phyloP scores from a whole-genome alignment of 2,329 filamentous ascomycete genomes.

The Teratosphaeriaceae sp. region DNA sequence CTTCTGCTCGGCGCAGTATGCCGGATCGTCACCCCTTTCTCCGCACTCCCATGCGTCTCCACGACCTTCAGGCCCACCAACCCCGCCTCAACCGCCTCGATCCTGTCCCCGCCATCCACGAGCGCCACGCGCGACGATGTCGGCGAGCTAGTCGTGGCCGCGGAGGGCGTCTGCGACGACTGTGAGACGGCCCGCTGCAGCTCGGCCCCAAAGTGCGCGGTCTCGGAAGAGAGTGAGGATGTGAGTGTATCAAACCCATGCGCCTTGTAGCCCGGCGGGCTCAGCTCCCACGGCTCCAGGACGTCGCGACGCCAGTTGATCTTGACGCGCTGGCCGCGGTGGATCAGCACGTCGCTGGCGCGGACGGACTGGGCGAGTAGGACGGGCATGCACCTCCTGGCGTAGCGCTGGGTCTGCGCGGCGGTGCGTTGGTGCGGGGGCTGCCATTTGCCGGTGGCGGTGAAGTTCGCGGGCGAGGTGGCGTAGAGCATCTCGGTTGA shows the following conservation, averaged over 20 bases:
- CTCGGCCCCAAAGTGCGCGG: background rate
- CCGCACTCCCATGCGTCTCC: constrained; percentile 9
- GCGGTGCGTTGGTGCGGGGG: constrained; percentile 27
- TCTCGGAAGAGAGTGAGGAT: background rate
- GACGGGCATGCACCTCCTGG: constrained; percentile 41
- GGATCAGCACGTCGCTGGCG: constrained; percentile 41
- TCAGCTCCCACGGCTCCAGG: constrained; percentile 36
- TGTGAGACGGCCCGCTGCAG: constrained; percentile 13
- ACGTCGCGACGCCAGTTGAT: constrained; percentile 38
- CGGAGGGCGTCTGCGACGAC: constrained; percentile 12
- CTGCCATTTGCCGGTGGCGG: constrained; percentile 28
- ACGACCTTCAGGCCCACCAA: constrained; percentile 15
- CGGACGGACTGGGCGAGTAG: constrained; percentile 38
- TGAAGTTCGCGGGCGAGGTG: constrained; percentile 26
- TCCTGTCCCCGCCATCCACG: constrained; percentile 11
- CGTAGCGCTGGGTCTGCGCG: constrained; percentile 38
- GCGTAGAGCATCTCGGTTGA: constrained; percentile 28
- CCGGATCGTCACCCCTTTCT: constrained; percentile 1
- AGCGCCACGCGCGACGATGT: constrained; percentile 14
- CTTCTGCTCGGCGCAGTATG: background rate
- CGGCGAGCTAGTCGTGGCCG: constrained; percentile 9
- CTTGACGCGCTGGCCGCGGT: constrained; percentile 35
- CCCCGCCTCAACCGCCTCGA: constrained; percentile 13
- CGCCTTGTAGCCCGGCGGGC: constrained; percentile 39
- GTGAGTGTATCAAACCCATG: constrained; percentile 19